Evolutionary conservation across 2,329 filamentous ascomycete species (phyloP).

Genomic region (Ceratocystis diversiconidia): DNA sequence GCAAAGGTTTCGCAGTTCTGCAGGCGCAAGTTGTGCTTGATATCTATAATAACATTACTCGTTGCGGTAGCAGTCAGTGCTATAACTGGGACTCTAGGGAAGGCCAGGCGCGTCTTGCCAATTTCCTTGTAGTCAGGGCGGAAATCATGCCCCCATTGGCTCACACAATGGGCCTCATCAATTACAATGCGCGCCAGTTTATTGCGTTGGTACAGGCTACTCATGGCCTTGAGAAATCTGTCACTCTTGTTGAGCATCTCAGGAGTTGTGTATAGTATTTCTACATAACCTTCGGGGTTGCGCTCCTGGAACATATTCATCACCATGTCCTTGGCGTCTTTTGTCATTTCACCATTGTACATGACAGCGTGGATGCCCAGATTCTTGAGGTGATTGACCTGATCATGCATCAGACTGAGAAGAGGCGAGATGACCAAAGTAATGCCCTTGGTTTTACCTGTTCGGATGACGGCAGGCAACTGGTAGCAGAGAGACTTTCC

Average conservation of each 20-base stretch:
- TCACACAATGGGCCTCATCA: slow-evolving; percentile 98
- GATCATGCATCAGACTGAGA: slow-evolving; percentile 92
- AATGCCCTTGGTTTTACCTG: slow-evolving; percentile 69
- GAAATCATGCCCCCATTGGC: slow-evolving; percentile 98
- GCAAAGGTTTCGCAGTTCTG: slow-evolving; percentile 62
- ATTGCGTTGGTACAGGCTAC: slow-evolving; percentile 50
- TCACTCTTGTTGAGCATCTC: slow-evolving; percentile 86
- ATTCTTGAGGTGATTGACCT: slow-evolving; percentile 66
- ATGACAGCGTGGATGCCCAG: slow-evolving; percentile 66
- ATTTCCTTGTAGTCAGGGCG: slow-evolving; percentile 87
- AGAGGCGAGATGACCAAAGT: slow-evolving; percentile 92
- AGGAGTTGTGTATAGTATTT: slow-evolving; percentile 87
- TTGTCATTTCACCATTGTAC: slow-evolving; percentile 62
- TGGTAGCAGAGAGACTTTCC: slow-evolving; percentile 97
- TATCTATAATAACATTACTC: slow-evolving; percentile 78
- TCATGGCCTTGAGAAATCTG: slow-evolving; percentile 50
- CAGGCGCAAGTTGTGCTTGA: slow-evolving; percentile 83
- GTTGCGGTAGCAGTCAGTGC: slow-evolving; percentile 93
- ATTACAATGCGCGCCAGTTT: slow-evolving; percentile 86
- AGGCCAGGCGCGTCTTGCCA: slow-evolving; percentile 56
- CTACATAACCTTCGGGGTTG: slow-evolving; percentile 60
- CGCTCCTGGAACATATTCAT: slow-evolving; percentile 47
- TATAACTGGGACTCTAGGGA: slow-evolving; percentile 75
- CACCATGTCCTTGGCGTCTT: slow-evolving; percentile 49
- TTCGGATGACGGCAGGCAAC: slow-evolving; percentile 69